Percentiles rank a stretch among this genome's conserved stretches.
phyloP scores from a whole-genome alignment of 768 basidiomycete species.

The Mycena leptocephala region DNA sequence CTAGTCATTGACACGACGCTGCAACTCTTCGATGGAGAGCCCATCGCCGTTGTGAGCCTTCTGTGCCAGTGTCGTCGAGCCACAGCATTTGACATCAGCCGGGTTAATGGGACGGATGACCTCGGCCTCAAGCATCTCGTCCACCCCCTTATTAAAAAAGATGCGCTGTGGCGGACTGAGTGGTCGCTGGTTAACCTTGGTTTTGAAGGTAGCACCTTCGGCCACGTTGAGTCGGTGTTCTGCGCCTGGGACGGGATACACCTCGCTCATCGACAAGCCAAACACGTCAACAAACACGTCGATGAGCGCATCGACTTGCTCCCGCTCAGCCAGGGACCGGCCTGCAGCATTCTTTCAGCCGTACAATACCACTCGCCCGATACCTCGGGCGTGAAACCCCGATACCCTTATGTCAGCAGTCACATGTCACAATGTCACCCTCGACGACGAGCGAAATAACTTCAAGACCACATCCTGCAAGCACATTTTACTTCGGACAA shows the following conservation, averaged over 20 bases:
- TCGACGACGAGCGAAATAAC: too few relatives aligned
- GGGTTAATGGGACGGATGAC: slow-evolving; percentile 12
- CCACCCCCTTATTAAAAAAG: slow-evolving; percentile 38
- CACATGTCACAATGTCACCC: too few relatives aligned
- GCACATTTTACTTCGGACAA: too few relatives aligned
- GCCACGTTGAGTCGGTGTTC: slow-evolving; percentile 5
- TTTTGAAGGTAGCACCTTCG: slow-evolving; percentile 11
- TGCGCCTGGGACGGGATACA: background rate
- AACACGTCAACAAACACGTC: slow-evolving; percentile 22
- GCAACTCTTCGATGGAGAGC: slow-evolving; percentile 20
- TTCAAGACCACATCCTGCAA: too few relatives aligned
- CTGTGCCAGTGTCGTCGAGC: slow-evolving; percentile 29
- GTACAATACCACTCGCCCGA: too few relatives aligned
- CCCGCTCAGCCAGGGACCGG: too few relatives aligned
- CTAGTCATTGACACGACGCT: slow-evolving; percentile 23
- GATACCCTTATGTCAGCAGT: too few relatives aligned
- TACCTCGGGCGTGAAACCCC: too few relatives aligned
- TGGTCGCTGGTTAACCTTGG: slow-evolving; percentile 37
- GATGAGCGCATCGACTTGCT: slow-evolving; percentile 16
- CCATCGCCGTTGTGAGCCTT: slow-evolving; percentile 29
- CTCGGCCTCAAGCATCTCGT: slow-evolving; percentile 42
- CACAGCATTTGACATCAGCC: slow-evolving; percentile 31
- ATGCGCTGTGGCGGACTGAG: slow-evolving; percentile 40
- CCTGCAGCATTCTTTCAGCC: too few relatives aligned
- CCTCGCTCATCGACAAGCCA: slow-evolving; percentile 20